phyloP scores from a whole-genome alignment of 768 basidiomycete genomes.

The Leucocoprinus sp. region DNA sequence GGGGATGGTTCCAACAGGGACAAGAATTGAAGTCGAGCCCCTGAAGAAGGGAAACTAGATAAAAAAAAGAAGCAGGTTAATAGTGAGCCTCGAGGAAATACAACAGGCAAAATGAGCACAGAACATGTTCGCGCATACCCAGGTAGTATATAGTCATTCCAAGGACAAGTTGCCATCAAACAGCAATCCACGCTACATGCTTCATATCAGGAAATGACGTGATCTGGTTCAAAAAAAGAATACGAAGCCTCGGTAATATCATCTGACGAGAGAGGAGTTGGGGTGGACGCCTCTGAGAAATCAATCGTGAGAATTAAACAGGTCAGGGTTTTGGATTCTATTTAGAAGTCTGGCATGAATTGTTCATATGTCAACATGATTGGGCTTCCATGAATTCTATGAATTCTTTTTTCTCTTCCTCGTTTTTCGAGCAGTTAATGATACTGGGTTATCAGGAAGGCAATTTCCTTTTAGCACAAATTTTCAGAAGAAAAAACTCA shows the following conservation, averaged over 20 bases:
- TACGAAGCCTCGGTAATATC: too few relatives aligned
- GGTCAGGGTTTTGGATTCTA: background rate
- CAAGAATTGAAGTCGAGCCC: background rate
- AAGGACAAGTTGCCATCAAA: too few relatives aligned
- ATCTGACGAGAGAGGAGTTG: too few relatives aligned
- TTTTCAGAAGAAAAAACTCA: background rate
- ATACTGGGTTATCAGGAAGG: slow-evolving; percentile 1
- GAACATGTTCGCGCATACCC: too few relatives aligned
- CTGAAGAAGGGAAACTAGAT: background rate
- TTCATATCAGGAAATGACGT: background rate
- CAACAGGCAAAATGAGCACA: too few relatives aligned
- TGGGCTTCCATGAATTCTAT: slow-evolving; percentile 5
- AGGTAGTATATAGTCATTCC: too few relatives aligned
- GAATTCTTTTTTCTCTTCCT: slow-evolving; percentile 2
- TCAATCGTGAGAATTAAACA: background rate
- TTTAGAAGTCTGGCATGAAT: background rate
- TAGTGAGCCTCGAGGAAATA: background rate
- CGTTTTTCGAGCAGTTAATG: background rate
- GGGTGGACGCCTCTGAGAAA: too few relatives aligned
- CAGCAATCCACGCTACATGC: too few relatives aligned
- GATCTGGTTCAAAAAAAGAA: background rate
- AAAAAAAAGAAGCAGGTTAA: background rate
- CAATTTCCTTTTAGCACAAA: background rate
- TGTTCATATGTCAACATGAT: slow-evolving; percentile 3
- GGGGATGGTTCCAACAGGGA: background rate